Evolutionary conservation across 139 green algal genomes (phyloP).

Genomic region (Spirogloea muscicola): DNA sequence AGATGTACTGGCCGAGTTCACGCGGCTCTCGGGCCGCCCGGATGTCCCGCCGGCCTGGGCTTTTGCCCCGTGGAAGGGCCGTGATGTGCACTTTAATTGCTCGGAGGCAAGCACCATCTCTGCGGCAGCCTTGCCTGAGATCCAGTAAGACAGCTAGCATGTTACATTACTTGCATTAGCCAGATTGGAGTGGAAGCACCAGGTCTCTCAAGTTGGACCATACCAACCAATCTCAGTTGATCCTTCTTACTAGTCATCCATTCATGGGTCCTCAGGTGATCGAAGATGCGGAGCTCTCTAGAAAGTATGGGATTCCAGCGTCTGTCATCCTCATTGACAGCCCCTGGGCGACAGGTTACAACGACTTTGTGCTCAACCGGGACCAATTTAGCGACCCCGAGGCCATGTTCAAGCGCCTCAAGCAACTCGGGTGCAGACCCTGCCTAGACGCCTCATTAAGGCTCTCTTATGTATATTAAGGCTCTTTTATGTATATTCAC

Average conservation of each 20-base stretch:
- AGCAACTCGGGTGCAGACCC: constrained; percentile 29
- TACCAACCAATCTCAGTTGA: too few species aligned
- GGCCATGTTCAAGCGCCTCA: constrained; percentile 15
- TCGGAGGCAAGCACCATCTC: constrained; percentile 16
- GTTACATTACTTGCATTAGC: too few species aligned
- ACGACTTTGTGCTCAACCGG: constrained; percentile 33
- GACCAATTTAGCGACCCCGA: constrained; percentile 21
- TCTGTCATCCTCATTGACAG: constrained; percentile 47
- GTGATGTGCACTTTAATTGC: constrained; percentile 31
- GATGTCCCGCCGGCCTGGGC: constrained; percentile 18
- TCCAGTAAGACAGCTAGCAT: too few species aligned
- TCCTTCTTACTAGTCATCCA: too few species aligned
- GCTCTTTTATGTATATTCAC: too few species aligned
- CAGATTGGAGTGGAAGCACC: too few species aligned
- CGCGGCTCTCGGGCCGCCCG: constrained; percentile 14
- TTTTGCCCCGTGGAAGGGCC: constrained; percentile 33
- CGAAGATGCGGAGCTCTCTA: constrained; percentile 23
- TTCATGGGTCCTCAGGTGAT: constrained; percentile 9
- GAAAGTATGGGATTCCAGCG: constrained; percentile 12
- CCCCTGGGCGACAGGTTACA: constrained; percentile 28
- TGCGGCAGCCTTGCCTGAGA: too few species aligned
- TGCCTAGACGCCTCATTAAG: too few species aligned
- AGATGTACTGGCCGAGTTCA: constrained; percentile 32
- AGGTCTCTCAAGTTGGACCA: too few species aligned
- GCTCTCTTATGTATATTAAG: too few species aligned